Evolutionary conservation across 2,329 filamentous ascomycete genomes (phyloP).

Genomic region (Lasiodiplodia citricola): DNA sequence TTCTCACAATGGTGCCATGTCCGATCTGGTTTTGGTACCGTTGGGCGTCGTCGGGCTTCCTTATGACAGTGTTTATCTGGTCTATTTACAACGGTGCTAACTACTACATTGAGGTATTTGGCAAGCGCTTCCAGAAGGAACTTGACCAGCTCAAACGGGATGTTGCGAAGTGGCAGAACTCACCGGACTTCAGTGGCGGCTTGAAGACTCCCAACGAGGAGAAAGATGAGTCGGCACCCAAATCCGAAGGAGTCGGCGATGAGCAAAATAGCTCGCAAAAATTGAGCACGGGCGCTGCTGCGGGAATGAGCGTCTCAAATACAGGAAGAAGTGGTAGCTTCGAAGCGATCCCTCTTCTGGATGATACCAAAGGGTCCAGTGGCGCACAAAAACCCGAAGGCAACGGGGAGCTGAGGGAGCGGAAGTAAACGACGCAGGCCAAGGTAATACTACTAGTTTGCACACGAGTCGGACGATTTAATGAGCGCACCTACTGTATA

Average conservation of each 20-base stretch:
- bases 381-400: slow-evolving; percentile 13
- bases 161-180: slow-evolving; percentile 82
- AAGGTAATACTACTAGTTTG: not conserved
- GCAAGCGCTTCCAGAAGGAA: slow-evolving; percentile 95
- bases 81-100: slow-evolving; percentile 97
- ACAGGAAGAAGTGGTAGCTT: slow-evolving; percentile 41
- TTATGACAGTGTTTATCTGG: slow-evolving; percentile 86
- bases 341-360: slow-evolving; percentile 64
- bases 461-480: not conserved
- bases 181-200: slow-evolving; percentile 4
- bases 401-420: slow-evolving; percentile 24
- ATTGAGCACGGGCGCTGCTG: slow-evolving; percentile 19
- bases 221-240: not conserved
- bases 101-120: slow-evolving; percentile 98
- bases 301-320: slow-evolving; percentile 19
- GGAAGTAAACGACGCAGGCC: slow-evolving; percentile 18
- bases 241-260: slow-evolving; percentile 14
- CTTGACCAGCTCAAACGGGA: slow-evolving; percentile 87
- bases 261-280: slow-evolving; percentile 19
- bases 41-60: slow-evolving; percentile 77
- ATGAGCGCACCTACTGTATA: slow-evolving; percentile 12
- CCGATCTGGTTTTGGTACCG: slow-evolving; percentile 93
- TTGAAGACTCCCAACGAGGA: slow-evolving; percentile 24
- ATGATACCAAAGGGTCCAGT: slow-evolving; percentile 48
- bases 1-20: slow-evolving; percentile 92